A percentile compares a stretch with the other conserved stretches of the same genome.
Evolutionary conservation across 768 basidiomycete genomes (phyloP).

Genomic region (Termitomyces titanicus): DNA sequence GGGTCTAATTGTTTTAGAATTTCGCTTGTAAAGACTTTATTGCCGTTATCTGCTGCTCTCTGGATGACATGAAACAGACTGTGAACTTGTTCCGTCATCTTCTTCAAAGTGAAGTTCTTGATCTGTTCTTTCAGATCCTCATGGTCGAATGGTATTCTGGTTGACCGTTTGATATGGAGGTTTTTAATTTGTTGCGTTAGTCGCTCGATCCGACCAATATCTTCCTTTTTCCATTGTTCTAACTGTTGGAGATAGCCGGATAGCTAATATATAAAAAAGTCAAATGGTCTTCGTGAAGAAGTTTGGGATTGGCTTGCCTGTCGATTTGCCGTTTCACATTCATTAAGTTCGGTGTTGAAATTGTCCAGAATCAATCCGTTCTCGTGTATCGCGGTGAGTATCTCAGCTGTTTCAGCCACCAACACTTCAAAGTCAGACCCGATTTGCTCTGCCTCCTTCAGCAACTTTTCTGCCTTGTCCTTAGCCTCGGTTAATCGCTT

Average conservation of each 20-base stretch:
- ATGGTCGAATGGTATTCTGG: slow-evolving; percentile 11
- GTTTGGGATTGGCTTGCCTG: neutral
- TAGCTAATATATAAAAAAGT: too few relatives aligned
- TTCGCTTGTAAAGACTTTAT: slow-evolving; percentile 20
- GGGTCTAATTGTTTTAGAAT: slow-evolving; percentile 27
- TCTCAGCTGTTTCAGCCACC: neutral
- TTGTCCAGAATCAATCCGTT: neutral
- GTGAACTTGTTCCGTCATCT: slow-evolving; percentile 21
- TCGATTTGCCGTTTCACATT: neutral
- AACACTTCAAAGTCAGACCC: slow-evolving; percentile 3
- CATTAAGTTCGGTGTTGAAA: slow-evolving; percentile 6
- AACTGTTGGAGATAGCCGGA: slow-evolving; percentile 9
- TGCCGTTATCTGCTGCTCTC: slow-evolving; percentile 19
- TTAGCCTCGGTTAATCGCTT: neutral
- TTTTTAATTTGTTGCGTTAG: slow-evolving; percentile 22
- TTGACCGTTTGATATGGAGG: slow-evolving; percentile 17
- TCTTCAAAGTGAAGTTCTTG: slow-evolving; percentile 7
- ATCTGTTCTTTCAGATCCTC: slow-evolving; percentile 20
- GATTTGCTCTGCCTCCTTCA: slow-evolving; percentile 1
- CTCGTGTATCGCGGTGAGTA: neutral
- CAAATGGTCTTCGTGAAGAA: neutral
- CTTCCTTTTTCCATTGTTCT: slow-evolving; percentile 18
- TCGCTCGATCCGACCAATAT: slow-evolving; percentile 17
- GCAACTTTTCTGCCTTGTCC: neutral
- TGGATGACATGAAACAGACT: slow-evolving; percentile 22